Base-by-base conservation (phyloP, 2,329 filamentous ascomycete genomes). In the Tolypocladium nubicola region DNA sequence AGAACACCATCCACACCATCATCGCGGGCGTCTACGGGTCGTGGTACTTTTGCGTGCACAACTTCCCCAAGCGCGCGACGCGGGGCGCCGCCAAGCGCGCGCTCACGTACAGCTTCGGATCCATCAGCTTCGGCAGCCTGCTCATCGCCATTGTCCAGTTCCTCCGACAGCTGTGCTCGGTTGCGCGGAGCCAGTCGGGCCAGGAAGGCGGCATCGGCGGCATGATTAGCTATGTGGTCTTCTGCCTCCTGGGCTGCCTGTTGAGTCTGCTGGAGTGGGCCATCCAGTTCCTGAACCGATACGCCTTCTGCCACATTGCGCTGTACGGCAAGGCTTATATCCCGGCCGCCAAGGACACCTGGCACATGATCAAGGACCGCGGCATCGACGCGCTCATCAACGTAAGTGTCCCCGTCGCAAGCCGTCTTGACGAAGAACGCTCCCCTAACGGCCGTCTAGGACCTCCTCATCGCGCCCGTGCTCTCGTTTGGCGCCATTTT, bases 251-350 rank as follows among this genome's bases (percentile, higher is more conserved):
- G 1, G 82, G 86, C 14, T 96, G 90, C 69, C 68, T 97, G 52
- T 85, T 97, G 57, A 75, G 81, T 2, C 67, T 96, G 2, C 74
- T 97, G 2, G 84, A 96, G 63, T 97, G 93, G 91, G 87, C 87
- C 0, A 84, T 94, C 1, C 80, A 90, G 62, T 94, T 96, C 66
- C 79, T 96, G 73, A 97, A 97, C 73, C 85, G 90, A 64, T 96
- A 95, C 64, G 91, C 91, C 1, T 96, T 95, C 72, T 91, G 86
- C 37, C 90, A 97, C 68, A 96, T 97, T 67, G 91, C 93, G 0
- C 78, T 97, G 0, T 97, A 97, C 68, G 93, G 93, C 21, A 95
- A 95, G 71, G 76, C 88, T 1, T 97, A 97, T 68, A 81, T 97
- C 56, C 79, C 84, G 1, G 89, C 91, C 0, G 91, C 92, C 40